These are phyloP conservation scores for Thelephora terrestris DNA, from an alignment of 1,284 basidiomycete genomes.

Conservation along the genomic window DNA sequence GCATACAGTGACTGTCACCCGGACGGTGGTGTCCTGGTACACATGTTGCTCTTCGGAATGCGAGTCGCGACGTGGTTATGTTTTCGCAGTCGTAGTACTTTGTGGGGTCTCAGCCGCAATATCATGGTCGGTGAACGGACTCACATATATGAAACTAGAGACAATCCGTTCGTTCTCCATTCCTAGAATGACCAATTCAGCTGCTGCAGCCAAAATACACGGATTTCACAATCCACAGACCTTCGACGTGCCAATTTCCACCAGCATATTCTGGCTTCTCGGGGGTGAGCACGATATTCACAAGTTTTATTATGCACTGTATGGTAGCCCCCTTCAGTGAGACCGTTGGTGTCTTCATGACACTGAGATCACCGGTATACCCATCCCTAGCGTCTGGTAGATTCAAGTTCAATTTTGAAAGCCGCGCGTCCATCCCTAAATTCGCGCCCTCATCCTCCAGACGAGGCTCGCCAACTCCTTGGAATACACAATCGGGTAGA, in stretches of 20 bases:
- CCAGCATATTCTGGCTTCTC: conserved; percentile 18
- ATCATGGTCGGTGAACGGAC: neutral
- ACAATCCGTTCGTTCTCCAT: conserved; percentile 36
- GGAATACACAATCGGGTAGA: neutral
- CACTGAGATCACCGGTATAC: neutral
- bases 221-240: conserved; percentile 3
- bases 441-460: neutral
- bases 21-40: conserved; percentile 8
- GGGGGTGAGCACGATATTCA: conserved; percentile 20
- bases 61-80: conserved; percentile 11
- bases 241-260: conserved; percentile 24
- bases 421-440: neutral
- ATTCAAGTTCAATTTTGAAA: neutral
- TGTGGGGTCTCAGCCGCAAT: conserved; percentile 15
- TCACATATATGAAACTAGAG: too few species aligned
- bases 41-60: conserved; percentile 8
- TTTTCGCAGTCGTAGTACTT: conserved; percentile 19
- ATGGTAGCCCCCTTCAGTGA: conserved; percentile 9
- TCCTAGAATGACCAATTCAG: neutral
- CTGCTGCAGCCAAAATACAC: neutral
- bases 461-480: neutral
- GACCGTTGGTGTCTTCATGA: neutral
- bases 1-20: conserved; percentile 3
- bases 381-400: neutral
- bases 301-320: conserved; percentile 23